A percentile compares a stretch with the other conserved stretches of the same genome.
Conservation (phyloP, 2,329 filamentous ascomycete genomes). For the Alternaria sp. region DNA sequence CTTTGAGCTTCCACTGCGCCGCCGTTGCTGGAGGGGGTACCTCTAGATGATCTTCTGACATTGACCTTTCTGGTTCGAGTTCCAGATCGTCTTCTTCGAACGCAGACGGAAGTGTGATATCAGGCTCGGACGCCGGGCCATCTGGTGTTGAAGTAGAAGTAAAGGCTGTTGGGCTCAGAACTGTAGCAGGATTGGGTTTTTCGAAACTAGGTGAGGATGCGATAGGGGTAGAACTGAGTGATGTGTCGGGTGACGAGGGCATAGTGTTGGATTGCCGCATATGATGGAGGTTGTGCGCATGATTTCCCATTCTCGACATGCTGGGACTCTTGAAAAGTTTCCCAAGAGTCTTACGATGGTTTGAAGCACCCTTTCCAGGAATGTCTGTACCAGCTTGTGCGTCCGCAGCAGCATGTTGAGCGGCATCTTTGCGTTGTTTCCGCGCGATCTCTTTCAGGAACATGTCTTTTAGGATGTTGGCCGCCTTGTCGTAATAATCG, state of each 20-base stretch:
- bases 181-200: slow-evolving; percentile 36
- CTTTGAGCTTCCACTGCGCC: slow-evolving; percentile 97
- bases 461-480: slow-evolving; percentile 84
- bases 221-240: slow-evolving; percentile 52
- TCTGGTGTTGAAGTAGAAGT: slow-evolving; percentile 21
- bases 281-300: slow-evolving; percentile 47
- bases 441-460: slow-evolving; percentile 82
- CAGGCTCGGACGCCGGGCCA: slow-evolving; percentile 42
- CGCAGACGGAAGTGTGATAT: slow-evolving; percentile 39
- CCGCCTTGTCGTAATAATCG: slow-evolving; percentile 93
- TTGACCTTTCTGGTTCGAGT: slow-evolving; percentile 35
- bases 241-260: slow-evolving; percentile 57
- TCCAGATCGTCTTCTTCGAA: slow-evolving; percentile 34
- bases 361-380: slow-evolving; percentile 46
- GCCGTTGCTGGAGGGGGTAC: slow-evolving; percentile 70
- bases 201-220: slow-evolving; percentile 56
- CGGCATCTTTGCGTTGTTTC: slow-evolving; percentile 56
- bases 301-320: slow-evolving; percentile 65
- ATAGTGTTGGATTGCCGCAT: slow-evolving; percentile 46
- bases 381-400: slow-evolving; percentile 29
- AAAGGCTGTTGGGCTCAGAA: slow-evolving; percentile 26
- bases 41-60: slow-evolving; percentile 44
- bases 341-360: slow-evolving; percentile 60
- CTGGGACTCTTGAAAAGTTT: slow-evolving; percentile 71
- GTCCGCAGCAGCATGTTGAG: slow-evolving; percentile 51